These are phyloP conservation scores for Wallacemonas sp. DNA, from an alignment of 208 protist species.

Conservation along the genomic window DNA sequence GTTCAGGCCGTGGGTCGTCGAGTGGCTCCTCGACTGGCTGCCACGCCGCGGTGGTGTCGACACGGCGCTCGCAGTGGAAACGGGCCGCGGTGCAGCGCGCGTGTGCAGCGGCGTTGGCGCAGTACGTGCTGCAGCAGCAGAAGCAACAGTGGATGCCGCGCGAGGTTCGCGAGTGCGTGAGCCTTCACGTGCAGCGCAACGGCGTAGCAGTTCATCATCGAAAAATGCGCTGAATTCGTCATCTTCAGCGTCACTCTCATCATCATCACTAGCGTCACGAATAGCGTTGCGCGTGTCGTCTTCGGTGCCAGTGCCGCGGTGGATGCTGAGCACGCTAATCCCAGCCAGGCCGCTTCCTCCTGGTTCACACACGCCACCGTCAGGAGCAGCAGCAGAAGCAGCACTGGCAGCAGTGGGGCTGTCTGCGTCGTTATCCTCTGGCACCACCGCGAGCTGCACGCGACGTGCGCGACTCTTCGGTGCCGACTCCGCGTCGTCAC, in stretches of 20 bases:
- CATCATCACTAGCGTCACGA: too few species aligned
- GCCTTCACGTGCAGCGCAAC: background rate
- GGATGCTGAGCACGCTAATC: slow-evolving; percentile 14
- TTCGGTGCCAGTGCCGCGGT: background rate
- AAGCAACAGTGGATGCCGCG: background rate
- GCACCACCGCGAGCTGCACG: too few species aligned
- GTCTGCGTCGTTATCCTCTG: background rate
- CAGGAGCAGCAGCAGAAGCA: background rate
- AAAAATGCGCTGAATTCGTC: background rate
- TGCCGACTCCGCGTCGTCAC: background rate
- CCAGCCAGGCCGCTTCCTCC: background rate
- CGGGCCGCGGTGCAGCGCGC: too few species aligned
- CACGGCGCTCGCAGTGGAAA: too few species aligned
- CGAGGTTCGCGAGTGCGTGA: background rate
- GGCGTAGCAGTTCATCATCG: background rate
- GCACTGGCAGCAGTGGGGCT: background rate
- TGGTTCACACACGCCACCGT: background rate
- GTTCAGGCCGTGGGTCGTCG: too few species aligned
- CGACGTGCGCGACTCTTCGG: background rate
- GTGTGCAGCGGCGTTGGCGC: background rate
- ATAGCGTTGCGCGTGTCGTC: background rate
- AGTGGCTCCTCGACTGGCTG: too few species aligned
- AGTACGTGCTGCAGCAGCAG: background rate
- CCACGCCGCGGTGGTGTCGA: too few species aligned
- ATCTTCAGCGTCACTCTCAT: background rate